A percentile compares a stretch with the other conserved stretches of the same genome.
Evolutionary conservation across 139 green algal species (phyloP).

Genomic region (Zygnema circumcarinatum): DNA sequence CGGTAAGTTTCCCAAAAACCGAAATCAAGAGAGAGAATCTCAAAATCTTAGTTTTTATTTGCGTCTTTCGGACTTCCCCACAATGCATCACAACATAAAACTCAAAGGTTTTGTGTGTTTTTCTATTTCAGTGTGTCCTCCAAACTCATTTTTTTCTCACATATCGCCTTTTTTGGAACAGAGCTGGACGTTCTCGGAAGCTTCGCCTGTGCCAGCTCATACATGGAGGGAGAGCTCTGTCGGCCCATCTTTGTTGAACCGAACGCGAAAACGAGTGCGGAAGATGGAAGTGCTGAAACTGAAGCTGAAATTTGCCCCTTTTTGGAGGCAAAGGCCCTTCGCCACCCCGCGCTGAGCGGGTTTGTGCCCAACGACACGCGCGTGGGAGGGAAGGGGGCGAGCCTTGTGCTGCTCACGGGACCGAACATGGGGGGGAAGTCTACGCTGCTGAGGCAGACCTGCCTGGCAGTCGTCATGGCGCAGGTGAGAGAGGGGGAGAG

Average conservation of each 20-base stretch:
- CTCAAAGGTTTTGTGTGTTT: no score
- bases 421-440: slow-evolving; percentile 99
- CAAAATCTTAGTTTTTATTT: no score
- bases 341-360: slow-evolving; percentile 72
- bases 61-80: not conserved
- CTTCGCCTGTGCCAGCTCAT: slow-evolving; percentile 38
- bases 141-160: no score
- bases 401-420: slow-evolving; percentile 70
- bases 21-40: not conserved
- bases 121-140: not conserved
- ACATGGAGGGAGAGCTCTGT: slow-evolving; percentile 49
- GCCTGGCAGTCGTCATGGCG: slow-evolving; percentile 85
- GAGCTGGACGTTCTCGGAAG: slow-evolving; percentile 84
- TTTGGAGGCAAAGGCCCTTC: slow-evolving; percentile 62
- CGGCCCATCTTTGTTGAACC: slow-evolving; percentile 26
- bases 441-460: slow-evolving; percentile 91
- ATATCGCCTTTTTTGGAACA: no score
- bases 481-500: slow-evolving; percentile 70
- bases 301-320: not conserved
- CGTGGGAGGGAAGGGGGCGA: slow-evolving; percentile 71
- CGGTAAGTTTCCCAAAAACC: not conserved
- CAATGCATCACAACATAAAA: no score
- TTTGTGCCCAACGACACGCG: slow-evolving; percentile 96
- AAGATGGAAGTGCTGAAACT: not conserved
- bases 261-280: not conserved